phyloP scores from a whole-genome alignment of 495 filamentous ascomycete species.

The Paragyromitra xinjiangensis region DNA sequence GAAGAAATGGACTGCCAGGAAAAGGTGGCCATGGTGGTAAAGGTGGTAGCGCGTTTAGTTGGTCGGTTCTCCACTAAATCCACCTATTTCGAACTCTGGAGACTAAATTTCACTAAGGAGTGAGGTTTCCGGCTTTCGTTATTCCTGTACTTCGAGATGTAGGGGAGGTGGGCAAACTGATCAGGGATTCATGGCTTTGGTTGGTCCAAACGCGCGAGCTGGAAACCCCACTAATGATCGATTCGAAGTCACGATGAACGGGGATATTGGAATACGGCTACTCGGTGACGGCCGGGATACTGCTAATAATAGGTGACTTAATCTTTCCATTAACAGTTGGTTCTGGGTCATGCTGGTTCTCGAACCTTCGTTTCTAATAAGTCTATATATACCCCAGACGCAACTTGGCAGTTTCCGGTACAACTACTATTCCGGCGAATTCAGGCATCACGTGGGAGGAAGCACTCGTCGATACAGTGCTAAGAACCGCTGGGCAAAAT shows the following conservation, averaged over 20 bases:
- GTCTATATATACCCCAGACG: not conserved
- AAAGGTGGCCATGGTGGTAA: constrained; percentile 9
- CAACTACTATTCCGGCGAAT: constrained; percentile 18
- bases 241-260: constrained; percentile 10
- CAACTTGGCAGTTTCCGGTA: constrained; percentile 8
- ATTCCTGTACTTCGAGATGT: constrained; percentile 3
- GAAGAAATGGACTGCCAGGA: not conserved
- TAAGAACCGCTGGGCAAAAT: constrained; percentile 10
- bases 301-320: not conserved
- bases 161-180: not conserved
- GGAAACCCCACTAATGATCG: not conserved
- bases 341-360: not conserved
- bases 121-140: constrained; percentile 6
- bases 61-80: not conserved
- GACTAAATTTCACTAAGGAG: constrained; percentile 1
- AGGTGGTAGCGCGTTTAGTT: not conserved
- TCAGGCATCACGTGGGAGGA: constrained; percentile 13
- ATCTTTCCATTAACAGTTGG: not conserved
- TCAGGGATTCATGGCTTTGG: constrained; percentile 2
- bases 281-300: not conserved
- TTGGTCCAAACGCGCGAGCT: not conserved
- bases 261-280: constrained; percentile 8
- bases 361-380: not conserved
- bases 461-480: constrained; percentile 9
- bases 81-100: not conserved